Evolutionary conservation across 768 basidiomycete genomes (phyloP), one percentile per base, ranked within the genome.

Genomic region (Podaxis sp.): DNA sequence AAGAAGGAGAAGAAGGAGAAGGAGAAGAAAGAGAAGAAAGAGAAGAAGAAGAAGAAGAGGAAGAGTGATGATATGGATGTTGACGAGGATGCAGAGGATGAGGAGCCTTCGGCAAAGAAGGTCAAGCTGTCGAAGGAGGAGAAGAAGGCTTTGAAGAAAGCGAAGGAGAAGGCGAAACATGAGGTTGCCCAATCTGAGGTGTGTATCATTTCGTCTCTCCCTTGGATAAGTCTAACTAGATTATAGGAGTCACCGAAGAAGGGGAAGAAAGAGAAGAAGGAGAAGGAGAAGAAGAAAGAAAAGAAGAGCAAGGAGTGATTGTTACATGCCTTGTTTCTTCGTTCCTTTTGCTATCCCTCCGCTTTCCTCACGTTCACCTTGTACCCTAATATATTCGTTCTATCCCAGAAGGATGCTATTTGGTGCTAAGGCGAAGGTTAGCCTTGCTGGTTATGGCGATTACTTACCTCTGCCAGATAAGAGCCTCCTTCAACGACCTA

Each of bases 81-180:
- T 2, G 87, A 88, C 64, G 81, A 71, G 59, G 79, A 79, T 11
- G 80, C 78, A 56, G 64, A 67, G 19, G 81, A 82, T 11, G 80
- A 82, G 38, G 84, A 81, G 61, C 80, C 76, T 25, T 78, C 85
- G 6, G 65, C 77, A 56, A 92, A 91, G 77, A 92, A 92, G 77
- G 79, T 80, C 61, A 91, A 92, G 77, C 68, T 90, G 53, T 87
- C 87, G 22, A 93, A 92, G 75, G 90, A 92, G 75, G 91, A 93
- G 77, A 91, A 91, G 80, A 92, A 90, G 78, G 88, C 90, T 17
- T 74, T 89, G 72, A 93, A 91, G 75, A 91, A 89, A 75, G 87
- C 86, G 49, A 82, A 91, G 76, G 81, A 84, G 68, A 78, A 84
- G 67, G 82, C 76, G n/a, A 86, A 84, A 72, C 75, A 70, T 37